Evolutionary conservation across 2,329 filamentous ascomycete genomes (phyloP).

Genomic region (Microdochium bolleyi): DNA sequence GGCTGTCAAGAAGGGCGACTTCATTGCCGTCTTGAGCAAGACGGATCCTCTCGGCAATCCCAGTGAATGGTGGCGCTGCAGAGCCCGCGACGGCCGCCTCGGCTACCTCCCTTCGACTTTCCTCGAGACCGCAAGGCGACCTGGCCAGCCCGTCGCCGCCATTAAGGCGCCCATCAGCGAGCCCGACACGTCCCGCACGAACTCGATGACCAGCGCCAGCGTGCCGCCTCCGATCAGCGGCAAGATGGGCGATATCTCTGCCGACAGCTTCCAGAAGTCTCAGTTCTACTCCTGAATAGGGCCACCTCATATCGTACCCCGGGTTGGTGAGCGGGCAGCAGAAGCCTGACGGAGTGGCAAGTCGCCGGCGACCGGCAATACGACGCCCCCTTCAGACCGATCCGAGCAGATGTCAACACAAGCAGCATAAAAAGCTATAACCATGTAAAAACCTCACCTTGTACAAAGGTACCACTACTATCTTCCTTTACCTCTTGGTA

Average conservation of each 20-base stretch:
- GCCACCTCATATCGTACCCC: not conserved
- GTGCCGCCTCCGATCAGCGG: conserved; percentile 25
- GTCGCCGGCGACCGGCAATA: conserved; percentile 6
- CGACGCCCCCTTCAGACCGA: conserved; percentile 9
- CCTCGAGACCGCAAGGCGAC: conserved; percentile 62
- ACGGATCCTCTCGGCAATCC: conserved; percentile 85
- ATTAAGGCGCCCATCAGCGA: conserved; percentile 42
- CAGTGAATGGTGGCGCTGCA: conserved; percentile 96
- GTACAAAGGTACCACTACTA: too few relatives aligned
- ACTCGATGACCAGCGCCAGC: conserved; percentile 39
- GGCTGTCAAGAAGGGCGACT: conserved; percentile 86
- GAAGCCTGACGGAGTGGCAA: not conserved
- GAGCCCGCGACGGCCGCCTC: conserved; percentile 79
- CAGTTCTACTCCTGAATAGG: conserved; percentile 44
- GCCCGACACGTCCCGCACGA: conserved; percentile 30
- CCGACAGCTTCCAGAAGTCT: conserved; percentile 49
- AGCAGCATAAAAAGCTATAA: too few relatives aligned
- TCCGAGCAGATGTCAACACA: too few relatives aligned
- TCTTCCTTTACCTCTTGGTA: too few relatives aligned
- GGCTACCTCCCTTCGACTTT: conserved; percentile 91
- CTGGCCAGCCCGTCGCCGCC: conserved; percentile 40
- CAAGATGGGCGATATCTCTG: conserved; percentile 44
- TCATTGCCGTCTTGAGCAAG: conserved; percentile 90
- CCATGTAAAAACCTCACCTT: too few relatives aligned
- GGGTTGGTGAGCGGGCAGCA: too few relatives aligned